Percentiles rank a stretch among this genome's conserved stretches.
phyloP scores from a whole-genome alignment of 2,329 filamentous ascomycete genomes.

The Monilinia laxa region DNA sequence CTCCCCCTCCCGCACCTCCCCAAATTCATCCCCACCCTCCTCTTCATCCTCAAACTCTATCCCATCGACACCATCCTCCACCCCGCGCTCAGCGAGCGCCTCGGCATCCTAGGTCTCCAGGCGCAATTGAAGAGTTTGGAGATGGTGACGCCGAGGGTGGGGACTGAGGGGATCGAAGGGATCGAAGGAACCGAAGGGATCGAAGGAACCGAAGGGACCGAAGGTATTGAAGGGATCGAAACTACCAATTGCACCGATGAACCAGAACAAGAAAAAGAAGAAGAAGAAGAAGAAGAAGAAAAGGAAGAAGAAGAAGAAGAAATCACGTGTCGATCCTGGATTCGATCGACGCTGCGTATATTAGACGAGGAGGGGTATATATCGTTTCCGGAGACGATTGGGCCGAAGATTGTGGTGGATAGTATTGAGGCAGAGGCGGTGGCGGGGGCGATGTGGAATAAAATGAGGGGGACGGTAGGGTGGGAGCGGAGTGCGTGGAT shows the following conservation, averaged over 20 bases:
- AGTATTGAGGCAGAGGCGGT: constrained; percentile 6
- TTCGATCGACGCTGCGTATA: neutral
- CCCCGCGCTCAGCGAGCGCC: neutral
- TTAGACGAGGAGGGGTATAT: constrained; percentile 7
- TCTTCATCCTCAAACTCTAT: constrained; percentile 9
- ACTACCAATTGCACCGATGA: neutral
- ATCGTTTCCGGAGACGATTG: neutral
- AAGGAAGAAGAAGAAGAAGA: neutral
- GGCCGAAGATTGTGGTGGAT: constrained; percentile 22
- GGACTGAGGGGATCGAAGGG: too few relatives aligned
- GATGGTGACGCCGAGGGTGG: neutral
- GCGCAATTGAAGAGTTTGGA: neutral
- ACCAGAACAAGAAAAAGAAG: too few relatives aligned
- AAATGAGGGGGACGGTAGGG: constrained; percentile 11
- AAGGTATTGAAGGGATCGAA: too few relatives aligned
- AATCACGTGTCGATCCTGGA: neutral
- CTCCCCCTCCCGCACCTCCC: neutral
- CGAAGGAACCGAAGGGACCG: too few relatives aligned
- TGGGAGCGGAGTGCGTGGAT: constrained; percentile 11
- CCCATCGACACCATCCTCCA: neutral
- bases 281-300: neutral
- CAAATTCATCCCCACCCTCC: constrained; percentile 12
- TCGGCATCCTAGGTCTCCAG: neutral
- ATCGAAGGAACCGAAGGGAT: too few relatives aligned
- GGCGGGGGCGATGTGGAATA: constrained; percentile 3